Conservation (phyloP, 495 filamentous ascomycete species). For the Niebla homalea region DNA sequence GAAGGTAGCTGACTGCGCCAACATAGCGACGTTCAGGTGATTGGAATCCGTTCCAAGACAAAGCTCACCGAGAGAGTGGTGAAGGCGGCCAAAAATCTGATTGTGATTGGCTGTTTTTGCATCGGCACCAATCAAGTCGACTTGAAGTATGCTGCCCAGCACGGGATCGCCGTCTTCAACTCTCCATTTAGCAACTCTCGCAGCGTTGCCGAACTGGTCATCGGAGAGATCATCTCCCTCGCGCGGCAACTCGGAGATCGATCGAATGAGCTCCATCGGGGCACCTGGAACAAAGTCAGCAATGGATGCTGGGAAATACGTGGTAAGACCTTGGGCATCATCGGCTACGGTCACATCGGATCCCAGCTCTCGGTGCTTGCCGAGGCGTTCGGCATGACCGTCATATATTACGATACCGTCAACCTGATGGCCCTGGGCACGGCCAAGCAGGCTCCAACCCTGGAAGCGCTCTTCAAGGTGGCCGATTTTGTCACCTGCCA, state of each 20-base stretch:
- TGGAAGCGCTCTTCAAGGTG: slow-evolving; percentile 59
- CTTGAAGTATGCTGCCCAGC: slow-evolving; percentile 74
- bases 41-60: slow-evolving; percentile 97
- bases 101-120: slow-evolving; percentile 97
- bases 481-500: slow-evolving; percentile 91
- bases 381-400: slow-evolving; percentile 93
- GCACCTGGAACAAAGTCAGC: slow-evolving; percentile 97
- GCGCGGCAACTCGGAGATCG: slow-evolving; percentile 89
- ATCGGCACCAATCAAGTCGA: slow-evolving; percentile 99
- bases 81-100: slow-evolving; percentile 78
- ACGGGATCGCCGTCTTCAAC: slow-evolving; percentile 97
- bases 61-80: slow-evolving; percentile 80
- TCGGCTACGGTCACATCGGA: slow-evolving; percentile 97
- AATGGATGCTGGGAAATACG: slow-evolving; percentile 94
- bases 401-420: slow-evolving; percentile 89
- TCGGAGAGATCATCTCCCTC: slow-evolving; percentile 81
- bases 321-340: slow-evolving; percentile 90
- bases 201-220: slow-evolving; percentile 90
- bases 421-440: slow-evolving; percentile 89
- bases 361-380: slow-evolving; percentile 92
- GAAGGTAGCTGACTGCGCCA: slow-evolving; percentile 4
- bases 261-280: slow-evolving; percentile 84
- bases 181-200: slow-evolving; percentile 97
- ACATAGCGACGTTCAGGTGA: slow-evolving; percentile 81
- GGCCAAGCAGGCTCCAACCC: slow-evolving; percentile 62